Base-by-base conservation (phyloP, 179 eudicot species). In the Carnegiea gigantea region DNA sequence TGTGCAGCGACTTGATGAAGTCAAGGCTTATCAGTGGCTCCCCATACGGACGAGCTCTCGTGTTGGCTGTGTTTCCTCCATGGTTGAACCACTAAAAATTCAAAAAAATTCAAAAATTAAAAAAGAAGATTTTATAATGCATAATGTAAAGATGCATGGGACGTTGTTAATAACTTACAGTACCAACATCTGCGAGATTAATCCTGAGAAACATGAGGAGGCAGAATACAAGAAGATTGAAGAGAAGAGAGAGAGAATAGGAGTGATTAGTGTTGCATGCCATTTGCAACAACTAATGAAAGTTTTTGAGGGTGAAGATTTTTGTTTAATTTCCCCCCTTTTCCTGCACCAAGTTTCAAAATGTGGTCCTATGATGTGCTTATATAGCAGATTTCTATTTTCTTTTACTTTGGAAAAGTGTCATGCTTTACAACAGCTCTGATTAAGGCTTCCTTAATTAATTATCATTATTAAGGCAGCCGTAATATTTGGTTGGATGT, bases 11-110 rank as follows among this genome's bases (percentile, higher is more conserved):
- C 28, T 79, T 54, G 73, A 86, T 77, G 10, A 77, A 57, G 68
- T 79, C 28, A 4, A 77, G 79, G 77, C 54, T 78, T 67, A 86
- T 70, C 20, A 75, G 44, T 76, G 80, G 77, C 79, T 84, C 84
- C 46, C 86, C 82, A n/a, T 81, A 1, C 21, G 83, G 53, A 13
- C 89, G 81, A 13, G 70, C 71, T 83, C 82, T 48, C 65, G 84
- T 76, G 85, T 86, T 86, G 76, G 80, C 83, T 77, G 84, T 26
- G 70, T 86, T 85, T 49, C 89, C 86, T 53, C 89, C 89, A 73
- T 86, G 89, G 73, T 77, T 86, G 1, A 65, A 43, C 89, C 87
- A 86, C 86, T 84, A 60, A 28, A 18, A 40, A 40, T 0, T 44
- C 7, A 23, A 9, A 6, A 68, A 53, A 79, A 51, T 9, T 3